These are phyloP conservation scores for Acanthamoeba triangularis DNA, from an alignment of 208 protist genomes.

Conservation along the genomic window DNA sequence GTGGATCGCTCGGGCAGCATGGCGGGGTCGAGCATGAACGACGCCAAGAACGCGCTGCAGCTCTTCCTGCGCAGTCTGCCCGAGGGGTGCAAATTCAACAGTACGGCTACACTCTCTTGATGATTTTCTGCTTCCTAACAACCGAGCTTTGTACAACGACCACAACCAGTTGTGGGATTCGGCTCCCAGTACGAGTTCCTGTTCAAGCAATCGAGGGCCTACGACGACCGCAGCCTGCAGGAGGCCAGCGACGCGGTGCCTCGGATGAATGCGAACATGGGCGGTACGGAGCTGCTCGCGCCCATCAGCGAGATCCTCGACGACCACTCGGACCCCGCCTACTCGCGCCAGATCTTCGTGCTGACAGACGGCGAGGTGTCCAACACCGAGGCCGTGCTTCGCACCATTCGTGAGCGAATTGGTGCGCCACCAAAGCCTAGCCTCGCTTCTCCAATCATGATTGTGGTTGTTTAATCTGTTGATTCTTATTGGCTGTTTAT, in stretches of 20 bases:
- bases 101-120: background rate
- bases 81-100: slow-evolving; percentile 75
- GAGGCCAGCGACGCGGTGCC: slow-evolving; percentile 67
- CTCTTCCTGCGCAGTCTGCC: slow-evolving; percentile 85
- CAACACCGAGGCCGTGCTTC: slow-evolving; percentile 79
- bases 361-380: slow-evolving; percentile 86
- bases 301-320: slow-evolving; percentile 73
- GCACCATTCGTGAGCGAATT: background rate
- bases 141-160: background rate
- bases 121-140: too few relatives aligned
- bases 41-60: slow-evolving; percentile 81
- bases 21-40: slow-evolving; percentile 76
- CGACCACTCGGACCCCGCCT: background rate
- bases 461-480: too few relatives aligned
- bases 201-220: slow-evolving; percentile 35
- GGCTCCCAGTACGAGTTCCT: slow-evolving; percentile 72
- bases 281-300: slow-evolving; percentile 83
- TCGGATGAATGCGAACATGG: slow-evolving; percentile 78
- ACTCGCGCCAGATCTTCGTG: slow-evolving; percentile 79
- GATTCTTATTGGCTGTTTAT: too few relatives aligned
- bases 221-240: slow-evolving; percentile 70
- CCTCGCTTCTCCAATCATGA: too few relatives aligned
- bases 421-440: too few relatives aligned
- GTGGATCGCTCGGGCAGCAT: slow-evolving; percentile 86
- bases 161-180: slow-evolving; percentile 80